Evolutionary conservation across 192 early-diverging fungal species (phyloP), one percentile per base, ranked within the genome.

Genomic region (Martensiomyces pterosporus): DNA sequence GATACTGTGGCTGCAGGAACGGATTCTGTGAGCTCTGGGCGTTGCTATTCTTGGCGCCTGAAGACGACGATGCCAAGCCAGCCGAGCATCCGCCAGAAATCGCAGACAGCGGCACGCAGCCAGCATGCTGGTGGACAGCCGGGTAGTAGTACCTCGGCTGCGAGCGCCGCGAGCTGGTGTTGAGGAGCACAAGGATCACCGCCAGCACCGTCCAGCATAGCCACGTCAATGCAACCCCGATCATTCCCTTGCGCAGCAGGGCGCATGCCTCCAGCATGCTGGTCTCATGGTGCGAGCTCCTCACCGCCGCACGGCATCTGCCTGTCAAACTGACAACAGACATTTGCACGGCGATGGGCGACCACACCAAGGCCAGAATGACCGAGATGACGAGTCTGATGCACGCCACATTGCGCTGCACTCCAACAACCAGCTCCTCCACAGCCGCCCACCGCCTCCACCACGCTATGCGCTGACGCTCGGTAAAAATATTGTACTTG

Each of bases 391-490:
- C 29, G 3, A 74, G 42, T 21, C 70, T 49, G 24, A 74, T 51
- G 19, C 55, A 40, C 18, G 55, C 70, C 36, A 66, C 40, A 35
- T 66, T 66, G 13, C 64, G 63, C 36, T 47, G 63, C 1, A 66
- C 24, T 0, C 39, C 41, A 42, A 55, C 57, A 1, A 61, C 43
- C n/a, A 74, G 43, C 2, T 66, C 63, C 46, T 66, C 63, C 2
- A 74, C 7, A 42, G 52, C 29, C 49, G 47, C 46, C 54, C 63
- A 62, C 22, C 47, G 43, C 26, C 40, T 58, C 70, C 70, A 74
- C 63, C 55, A 74, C 13, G 52, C 29, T 32, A 32, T 5, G 6
- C 29, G 29, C 6, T 32, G 29, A 32, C 29, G 29, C 12, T n/a
- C n/a, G n/a, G n/a, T n/a, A n/a, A n/a, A n/a, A n/a, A n/a, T n/a